Conservation (phyloP, 2,329 filamentous ascomycete genomes). For the Cordyceps pruinosa region DNA sequence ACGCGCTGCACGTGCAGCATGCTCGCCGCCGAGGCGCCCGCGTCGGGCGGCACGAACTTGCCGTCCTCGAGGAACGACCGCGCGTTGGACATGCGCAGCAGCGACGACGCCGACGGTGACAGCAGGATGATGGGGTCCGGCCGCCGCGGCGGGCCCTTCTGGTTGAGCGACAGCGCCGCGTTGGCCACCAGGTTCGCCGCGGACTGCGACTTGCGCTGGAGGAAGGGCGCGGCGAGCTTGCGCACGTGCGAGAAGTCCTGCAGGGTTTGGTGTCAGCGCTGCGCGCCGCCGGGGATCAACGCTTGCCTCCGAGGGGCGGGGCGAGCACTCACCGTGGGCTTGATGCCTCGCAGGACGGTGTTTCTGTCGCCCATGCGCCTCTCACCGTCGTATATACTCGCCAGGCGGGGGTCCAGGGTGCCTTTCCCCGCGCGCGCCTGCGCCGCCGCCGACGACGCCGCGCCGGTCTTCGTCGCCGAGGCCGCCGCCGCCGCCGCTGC, state of each 20-base stretch:
- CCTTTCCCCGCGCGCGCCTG: constrained; percentile 53
- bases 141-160: constrained; percentile 42
- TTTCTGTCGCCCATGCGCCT: constrained; percentile 90
- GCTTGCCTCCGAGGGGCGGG: not conserved
- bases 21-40: constrained; percentile 60
- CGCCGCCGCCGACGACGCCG: constrained; percentile 34
- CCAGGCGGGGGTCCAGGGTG: constrained; percentile 69
- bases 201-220: constrained; percentile 51
- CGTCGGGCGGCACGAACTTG: constrained; percentile 70
- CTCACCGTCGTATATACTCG: constrained; percentile 87
- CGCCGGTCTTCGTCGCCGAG: constrained; percentile 29
- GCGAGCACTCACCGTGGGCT: constrained; percentile 66
- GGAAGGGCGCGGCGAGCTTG: constrained; percentile 74
- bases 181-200: constrained; percentile 33
- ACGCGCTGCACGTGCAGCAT: constrained; percentile 80
- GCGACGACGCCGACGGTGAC: constrained; percentile 88
- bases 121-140: constrained; percentile 90
- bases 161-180: constrained; percentile 46
- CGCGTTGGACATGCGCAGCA: constrained; percentile 92
- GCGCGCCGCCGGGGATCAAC: too few relatives aligned
- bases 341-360: constrained; percentile 76
- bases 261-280: too few relatives aligned
- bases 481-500: constrained; percentile 24
- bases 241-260: constrained; percentile 93
- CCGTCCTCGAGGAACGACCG: constrained; percentile 88